Base-by-base conservation (phyloP, 106 monocot genomes). In the Allium sativum region DNA sequence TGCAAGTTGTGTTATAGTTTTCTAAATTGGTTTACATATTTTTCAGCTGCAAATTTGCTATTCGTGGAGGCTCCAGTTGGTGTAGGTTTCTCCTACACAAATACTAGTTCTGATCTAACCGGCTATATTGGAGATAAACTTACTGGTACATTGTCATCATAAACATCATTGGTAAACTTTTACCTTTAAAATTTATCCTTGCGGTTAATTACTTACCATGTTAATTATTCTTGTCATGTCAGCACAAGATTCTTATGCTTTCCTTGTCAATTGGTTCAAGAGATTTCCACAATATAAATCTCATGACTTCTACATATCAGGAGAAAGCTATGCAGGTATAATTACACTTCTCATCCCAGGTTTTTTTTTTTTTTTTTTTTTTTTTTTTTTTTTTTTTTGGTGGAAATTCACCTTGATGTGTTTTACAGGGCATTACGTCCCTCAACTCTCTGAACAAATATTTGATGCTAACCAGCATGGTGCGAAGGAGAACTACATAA, bases 61-160 rank as follows among this genome's bases (percentile, higher is more conserved):
- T 89, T 89, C 53, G 41, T 89, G 48, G 88, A 89, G 64, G 78
- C 88, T 12, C 88, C 88, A 53, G 77, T 88, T 51, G 88, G 88
- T 45, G 88, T 88, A 3, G 88, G 88, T 12, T 88, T 81, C 64
- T 88, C 88, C 8, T 89, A 84, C 63, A 78, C 88, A 20, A 89
- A 89, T 48, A 89, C 84, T 22, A 89, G 81, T 70, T 74, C 78
- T 44, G 88, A 89, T 59, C 40, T 84, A 19, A 63, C 14, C 0
- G 31, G 31, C 31, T 47, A 77, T 9, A 48, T 82, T 12, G 82
- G 78, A 40, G 82, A 82, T 50, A 12, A 42, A 10, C 15, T 82
- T 12, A 78, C 82, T 44, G 82, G 82, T 55, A 66, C 1, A 41
- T 31, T 31, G 5, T 31, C 31, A 31, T 31, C 1, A 31, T 31